Evolutionary conservation across 2,329 filamentous ascomycete genomes (phyloP), one percentile per base, ranked within the genome.

Genomic region (Grosmannia clavigera): DNA sequence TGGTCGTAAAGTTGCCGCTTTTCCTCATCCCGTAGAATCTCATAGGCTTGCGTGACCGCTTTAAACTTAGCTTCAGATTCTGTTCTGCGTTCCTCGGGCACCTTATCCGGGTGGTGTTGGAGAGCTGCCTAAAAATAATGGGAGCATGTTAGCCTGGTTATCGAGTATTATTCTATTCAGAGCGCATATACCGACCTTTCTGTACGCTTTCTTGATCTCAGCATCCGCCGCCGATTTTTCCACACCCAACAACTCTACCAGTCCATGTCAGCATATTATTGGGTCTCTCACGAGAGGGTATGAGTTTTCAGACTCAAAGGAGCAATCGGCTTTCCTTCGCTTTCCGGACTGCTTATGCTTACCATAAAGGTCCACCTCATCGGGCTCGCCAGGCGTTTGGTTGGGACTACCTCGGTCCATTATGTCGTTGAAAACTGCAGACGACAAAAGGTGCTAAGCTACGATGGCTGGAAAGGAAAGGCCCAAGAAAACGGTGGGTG

Each of bases 11-110:
- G 75, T 60, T 88, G 81, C 69, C 94, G 87, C 74, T 95, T 96
- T 63, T 97, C 85, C 64, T 97, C 92, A 79, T 99, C 92, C 75
- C 84, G 87, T 60, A 99, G 90, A 70, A 99, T 97, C 71, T 99
- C 94, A 78, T 99, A 99, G 67, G 94, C 94, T 75, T 95, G 87
- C 62, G 88, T 92, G 61, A 95, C 86, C 60, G 85, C 78, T 76
- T 99, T 99, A 84, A 99, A 99, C 70, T 86, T 91, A 70, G 85
- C 80, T 73, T 97, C 94, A 62, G 94, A 90, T 66, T 87, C 88
- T 70, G 85, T 86, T 66, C 92, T 87, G 70, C 92, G 85, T 33
- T 88, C 84, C 73, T 92, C 90, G 67, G 91, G 80, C 61, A 95
- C 94, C 77, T 99, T 99, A 76, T 99, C 94, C 55, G 94, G 94